Base-by-base conservation (phyloP, 441 rosid species). In the Raphanus hybrid region DNA sequence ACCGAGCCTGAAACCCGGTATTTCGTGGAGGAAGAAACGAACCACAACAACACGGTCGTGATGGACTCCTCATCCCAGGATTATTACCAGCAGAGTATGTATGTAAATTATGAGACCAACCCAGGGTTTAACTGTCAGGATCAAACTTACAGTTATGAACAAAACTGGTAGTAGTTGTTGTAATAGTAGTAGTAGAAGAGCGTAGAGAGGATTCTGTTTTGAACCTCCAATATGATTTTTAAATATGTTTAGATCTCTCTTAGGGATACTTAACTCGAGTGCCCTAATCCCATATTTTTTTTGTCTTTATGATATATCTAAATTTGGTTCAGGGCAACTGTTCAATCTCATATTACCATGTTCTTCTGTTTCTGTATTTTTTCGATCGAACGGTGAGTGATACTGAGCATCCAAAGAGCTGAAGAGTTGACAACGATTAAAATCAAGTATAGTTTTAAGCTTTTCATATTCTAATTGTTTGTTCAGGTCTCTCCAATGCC, bases 1-100 rank as follows among this genome's bases (percentile, higher is more conserved):
- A 55, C 84, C 69, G 80, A 80, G 70, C 77, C 87, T 1, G 87
- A 85, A 65, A 88, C 90, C 10, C 76, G 85, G 87, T 89, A 82
- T 37, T 68, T 86, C 66, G 69, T 78, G 0, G 88, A 86, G 79
- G 89, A 87, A 75, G 87, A 87, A 78, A 86, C 78, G 57, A 88
- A 87, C 23, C 78, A 87, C 77, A 80, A 67, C 74, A 80, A 71
- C 45, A 80, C 74, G 39, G 84, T 86, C 59, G 45, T 78, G 65
- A 23, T 87, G 69, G 88, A 81, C 60, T 77, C 92, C 2, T 39
- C 78, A 3, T 39, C 75, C 71, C 61, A 68, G 3, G 80, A 66
- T 5, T 18, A 34, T 66, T 66, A 84, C 60, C 80, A 73, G 73
- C 71, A 64, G 77, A 78, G 50, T 57, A 72, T 64, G 84, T 80